Conservation (phyloP, 106 monocot species). For the Xerophyta viscosa region DNA sequence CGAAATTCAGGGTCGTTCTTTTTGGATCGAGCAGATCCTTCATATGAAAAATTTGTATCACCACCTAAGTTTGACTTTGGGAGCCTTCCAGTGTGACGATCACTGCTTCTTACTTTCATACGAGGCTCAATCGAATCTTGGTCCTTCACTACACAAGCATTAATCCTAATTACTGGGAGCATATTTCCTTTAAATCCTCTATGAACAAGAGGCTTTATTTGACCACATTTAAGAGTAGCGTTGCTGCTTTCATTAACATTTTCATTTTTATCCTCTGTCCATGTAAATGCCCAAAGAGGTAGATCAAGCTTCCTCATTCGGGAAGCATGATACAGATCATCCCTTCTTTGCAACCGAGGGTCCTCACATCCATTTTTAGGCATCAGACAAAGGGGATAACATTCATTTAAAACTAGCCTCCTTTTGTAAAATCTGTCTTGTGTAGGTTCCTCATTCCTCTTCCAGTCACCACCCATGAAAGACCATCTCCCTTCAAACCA, state of each 20-base stretch:
- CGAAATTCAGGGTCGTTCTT: constrained; percentile 47
- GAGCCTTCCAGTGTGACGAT: constrained; percentile 50
- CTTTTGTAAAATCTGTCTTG: constrained; percentile 61
- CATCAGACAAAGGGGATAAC: constrained; percentile 83
- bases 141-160: constrained; percentile 81
- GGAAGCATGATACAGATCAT: constrained; percentile 63
- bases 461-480: constrained; percentile 98
- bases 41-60: constrained; percentile 38
- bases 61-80: constrained; percentile 28
- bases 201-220: constrained; percentile 26
- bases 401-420: constrained; percentile 75
- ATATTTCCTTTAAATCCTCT: constrained; percentile 70
- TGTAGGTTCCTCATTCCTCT: constrained; percentile 74
- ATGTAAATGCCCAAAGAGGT: constrained; percentile 78
- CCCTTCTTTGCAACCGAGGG: constrained; percentile 60
- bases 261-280: constrained; percentile 65
- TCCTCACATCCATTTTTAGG: constrained; percentile 69
- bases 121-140: constrained; percentile 49
- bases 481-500: constrained; percentile 77
- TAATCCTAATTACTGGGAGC: constrained; percentile 75
- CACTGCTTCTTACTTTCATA: constrained; percentile 30
- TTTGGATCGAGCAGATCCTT: constrained; percentile 30
- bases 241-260: constrained; percentile 42
- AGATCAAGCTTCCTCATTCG: constrained; percentile 60
- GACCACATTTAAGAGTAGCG: constrained; percentile 18